phyloP scores from a whole-genome alignment of 2,329 filamentous ascomycete species.

The Calycina herbarum region DNA sequence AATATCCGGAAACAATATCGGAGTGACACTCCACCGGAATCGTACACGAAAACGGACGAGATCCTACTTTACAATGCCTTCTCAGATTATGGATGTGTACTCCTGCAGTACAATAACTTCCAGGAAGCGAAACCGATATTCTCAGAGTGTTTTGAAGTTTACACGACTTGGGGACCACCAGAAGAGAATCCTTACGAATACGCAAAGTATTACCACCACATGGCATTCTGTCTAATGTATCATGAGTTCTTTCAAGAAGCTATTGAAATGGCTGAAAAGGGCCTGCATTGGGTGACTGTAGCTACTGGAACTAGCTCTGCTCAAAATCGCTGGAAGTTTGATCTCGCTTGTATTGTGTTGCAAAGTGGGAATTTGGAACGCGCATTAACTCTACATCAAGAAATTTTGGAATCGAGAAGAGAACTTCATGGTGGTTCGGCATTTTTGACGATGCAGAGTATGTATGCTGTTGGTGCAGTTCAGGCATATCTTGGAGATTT shows the following conservation, averaged over 20 bases:
- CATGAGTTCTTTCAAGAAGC: constrained; percentile 1
- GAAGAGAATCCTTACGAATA: constrained; percentile 27
- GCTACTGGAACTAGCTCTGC: neutral
- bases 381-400: constrained; percentile 1
- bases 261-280: constrained; percentile 5
- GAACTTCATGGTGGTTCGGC: constrained; percentile 10
- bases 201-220: constrained; percentile 27
- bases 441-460: constrained; percentile 11
- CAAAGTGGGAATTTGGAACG: constrained; percentile 9
- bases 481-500: constrained; percentile 1
- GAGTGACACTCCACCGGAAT: neutral
- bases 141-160: constrained; percentile 16
- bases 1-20: neutral
- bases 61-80: neutral
- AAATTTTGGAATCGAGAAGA: neutral
- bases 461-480: constrained; percentile 11
- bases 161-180: constrained; percentile 22
- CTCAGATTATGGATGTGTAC: constrained; percentile 16
- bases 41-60: neutral
- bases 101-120: constrained; percentile 27
- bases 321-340: constrained; percentile 10
- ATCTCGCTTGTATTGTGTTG: constrained; percentile 12
- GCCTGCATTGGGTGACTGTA: neutral
- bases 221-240: constrained; percentile 14
- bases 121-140: constrained; percentile 23